phyloP scores from a whole-genome alignment of 2,329 filamentous ascomycete species.

The Botrytis fragariae region DNA sequence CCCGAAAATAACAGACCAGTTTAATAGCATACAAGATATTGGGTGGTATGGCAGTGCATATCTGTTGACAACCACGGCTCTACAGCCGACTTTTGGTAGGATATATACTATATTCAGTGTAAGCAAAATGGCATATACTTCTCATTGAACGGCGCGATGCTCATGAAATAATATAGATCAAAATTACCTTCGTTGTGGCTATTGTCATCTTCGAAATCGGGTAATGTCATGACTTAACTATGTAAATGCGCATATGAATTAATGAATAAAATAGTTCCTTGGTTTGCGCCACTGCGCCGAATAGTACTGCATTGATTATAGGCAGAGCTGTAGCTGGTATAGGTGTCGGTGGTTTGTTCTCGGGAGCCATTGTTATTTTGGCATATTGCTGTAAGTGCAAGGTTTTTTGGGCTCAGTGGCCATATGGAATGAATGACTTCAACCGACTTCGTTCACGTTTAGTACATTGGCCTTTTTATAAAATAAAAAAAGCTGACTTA shows the following conservation, averaged over 20 bases:
- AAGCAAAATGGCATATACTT: not conserved
- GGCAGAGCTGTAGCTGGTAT: conserved; percentile 37
- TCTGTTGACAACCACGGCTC: conserved; percentile 40
- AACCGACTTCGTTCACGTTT: not conserved
- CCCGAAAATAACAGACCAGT: conserved; percentile 42
- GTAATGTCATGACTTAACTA: conserved; percentile 1
- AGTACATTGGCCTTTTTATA: not conserved
- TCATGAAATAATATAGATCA: conserved; percentile 28
- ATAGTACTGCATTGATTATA: conserved; percentile 36
- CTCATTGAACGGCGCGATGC: not conserved
- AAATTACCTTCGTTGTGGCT: conserved; percentile 36
- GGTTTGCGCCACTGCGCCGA: conserved; percentile 36
- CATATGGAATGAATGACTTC: not conserved
- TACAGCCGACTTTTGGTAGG: conserved; percentile 37
- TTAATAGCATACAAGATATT: conserved; percentile 44
- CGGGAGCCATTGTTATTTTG: conserved; percentile 38
- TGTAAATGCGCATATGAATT: not conserved
- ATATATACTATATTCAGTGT: conserved; percentile 37
- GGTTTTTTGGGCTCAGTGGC: not conserved
- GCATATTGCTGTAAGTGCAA: conserved; percentile 26
- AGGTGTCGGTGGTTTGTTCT: conserved; percentile 41
- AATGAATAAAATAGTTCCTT: conserved; percentile 25
- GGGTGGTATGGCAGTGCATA: conserved; percentile 47
- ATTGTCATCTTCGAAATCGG: conserved; percentile 38
- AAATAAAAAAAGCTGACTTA: no score